Evolutionary conservation across 345 rosid species (phyloP).

Genomic region (Camelina laxa): DNA sequence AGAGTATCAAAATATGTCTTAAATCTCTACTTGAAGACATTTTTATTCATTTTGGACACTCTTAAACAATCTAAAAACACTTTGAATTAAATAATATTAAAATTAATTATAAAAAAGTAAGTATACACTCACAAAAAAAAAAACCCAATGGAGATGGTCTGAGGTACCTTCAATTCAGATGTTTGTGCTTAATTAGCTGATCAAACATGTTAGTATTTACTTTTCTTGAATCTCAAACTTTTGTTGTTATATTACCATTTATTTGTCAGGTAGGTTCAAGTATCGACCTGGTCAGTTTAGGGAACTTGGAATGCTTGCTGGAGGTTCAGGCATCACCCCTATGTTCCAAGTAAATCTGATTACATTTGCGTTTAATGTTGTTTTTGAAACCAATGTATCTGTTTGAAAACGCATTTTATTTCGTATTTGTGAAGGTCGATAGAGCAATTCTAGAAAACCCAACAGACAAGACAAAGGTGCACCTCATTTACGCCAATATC

Average conservation of each 20-base stretch:
- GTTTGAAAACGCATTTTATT: not conserved
- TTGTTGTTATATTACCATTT: not conserved
- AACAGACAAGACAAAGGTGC: conserved; percentile 74
- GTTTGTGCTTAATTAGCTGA: not conserved
- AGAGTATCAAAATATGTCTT: no score
- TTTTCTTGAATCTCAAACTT: conserved; percentile 19
- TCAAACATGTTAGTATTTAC: not conserved
- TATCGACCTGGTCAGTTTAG: conserved; percentile 87
- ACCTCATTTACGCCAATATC: conserved; percentile 93
- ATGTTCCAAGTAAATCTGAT: conserved; percentile 83
- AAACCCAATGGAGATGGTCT: no score
- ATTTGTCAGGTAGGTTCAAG: conserved; percentile 80
- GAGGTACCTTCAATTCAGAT: conserved; percentile 53
- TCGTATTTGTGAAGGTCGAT: conserved; percentile 62
- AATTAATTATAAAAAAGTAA: no score
- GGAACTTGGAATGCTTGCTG: conserved; percentile 97
- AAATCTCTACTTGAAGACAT: no score
- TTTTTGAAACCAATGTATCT: not conserved
- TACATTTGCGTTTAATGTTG: not conserved
- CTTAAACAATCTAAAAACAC: no score
- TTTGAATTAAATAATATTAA: no score
- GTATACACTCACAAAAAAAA: no score
- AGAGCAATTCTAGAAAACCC: conserved; percentile 94
- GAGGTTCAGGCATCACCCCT: conserved; percentile 99
- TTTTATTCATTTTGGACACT: no score